Evolutionary conservation across 2,329 filamentous ascomycete genomes (phyloP), one percentile per base, ranked within the genome.

Genomic region (Sclerotinia glacialis): DNA sequence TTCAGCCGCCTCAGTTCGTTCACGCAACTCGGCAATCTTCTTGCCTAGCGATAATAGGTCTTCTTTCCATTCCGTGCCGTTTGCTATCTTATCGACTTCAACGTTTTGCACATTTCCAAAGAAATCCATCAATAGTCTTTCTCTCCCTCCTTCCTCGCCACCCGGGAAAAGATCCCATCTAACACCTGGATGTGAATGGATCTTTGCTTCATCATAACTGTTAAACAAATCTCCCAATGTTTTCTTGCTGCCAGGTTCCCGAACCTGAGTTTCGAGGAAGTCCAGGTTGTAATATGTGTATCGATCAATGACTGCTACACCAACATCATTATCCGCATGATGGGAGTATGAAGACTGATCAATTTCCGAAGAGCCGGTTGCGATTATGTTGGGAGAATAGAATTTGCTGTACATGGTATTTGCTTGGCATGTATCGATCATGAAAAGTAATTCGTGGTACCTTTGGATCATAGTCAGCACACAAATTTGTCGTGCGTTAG

Each of bases 401-500:
- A 99, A 92, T 74, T 97, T 94, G 77, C 89, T 94, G 81, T 97
- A 99, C 93, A 99, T 97, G 42, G 95, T 99, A 78, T 99, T 99
- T 65, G 95, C 95, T 80, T 99, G 95, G 81, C 95, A 99, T 0
- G 95, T 99, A 78, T 99, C 95, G 79, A 99, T 99, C 95, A 99
- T 99, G 83, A 99, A 99, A 67, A 99, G 86, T 72, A 99, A 88
- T 79, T 99, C 95, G 78, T 98, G 92, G 79, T 98, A 99, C 77
- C 89, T 90, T 71, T 42, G 46, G 14, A 44, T 26, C 8, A 5
- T 61, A 26, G 28, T 59, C 26, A 61, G 37, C 3, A 26, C 53
- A 34, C 28, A n/a, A 5, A 28, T 49, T 23, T 16, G 7, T 42
- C 46, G 6, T 9, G 52, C 23, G 14, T 28, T n/a, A 34, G 14